Conservation (phyloP, 164 flowering plant genomes). For the Liquidambar formosana region DNA sequence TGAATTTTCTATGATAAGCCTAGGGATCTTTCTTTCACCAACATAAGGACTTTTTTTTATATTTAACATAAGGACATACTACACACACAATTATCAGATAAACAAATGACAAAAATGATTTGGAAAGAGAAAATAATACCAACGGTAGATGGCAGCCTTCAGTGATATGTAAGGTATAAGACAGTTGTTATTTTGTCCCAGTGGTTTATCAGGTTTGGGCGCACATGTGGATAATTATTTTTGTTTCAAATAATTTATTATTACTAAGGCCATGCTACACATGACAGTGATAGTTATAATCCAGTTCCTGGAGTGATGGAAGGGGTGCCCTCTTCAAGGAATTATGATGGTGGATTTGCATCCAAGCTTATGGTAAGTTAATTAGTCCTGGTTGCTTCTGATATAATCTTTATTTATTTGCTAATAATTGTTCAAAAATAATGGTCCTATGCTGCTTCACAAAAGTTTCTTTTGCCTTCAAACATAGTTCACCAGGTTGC, state of each 20-base stretch:
- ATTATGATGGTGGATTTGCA: constrained; percentile 88
- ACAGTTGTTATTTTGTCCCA: neutral
- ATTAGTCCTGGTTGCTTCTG: neutral
- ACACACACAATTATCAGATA: too few relatives aligned
- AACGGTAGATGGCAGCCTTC: too few relatives aligned
- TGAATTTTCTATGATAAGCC: neutral
- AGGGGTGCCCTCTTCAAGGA: constrained; percentile 87
- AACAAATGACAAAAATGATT: too few relatives aligned
- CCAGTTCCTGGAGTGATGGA: constrained; percentile 98
- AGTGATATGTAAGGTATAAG: too few relatives aligned
- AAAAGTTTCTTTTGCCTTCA: neutral
- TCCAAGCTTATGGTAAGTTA: constrained; percentile 83
- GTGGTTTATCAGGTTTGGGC: neutral
- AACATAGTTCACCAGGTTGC: neutral
- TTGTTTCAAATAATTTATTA: neutral
- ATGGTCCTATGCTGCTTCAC: neutral
- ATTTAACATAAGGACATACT: too few relatives aligned
- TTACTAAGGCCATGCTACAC: neutral
- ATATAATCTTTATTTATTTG: neutral
- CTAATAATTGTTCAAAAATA: neutral
- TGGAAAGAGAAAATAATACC: too few relatives aligned
- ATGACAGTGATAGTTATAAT: constrained; percentile 82
- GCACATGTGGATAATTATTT: neutral
- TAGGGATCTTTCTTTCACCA: neutral
- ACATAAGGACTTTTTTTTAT: too few relatives aligned